Base-by-base conservation (phyloP, 2,329 filamentous ascomycete species). In the Curvularia sp. region DNA sequence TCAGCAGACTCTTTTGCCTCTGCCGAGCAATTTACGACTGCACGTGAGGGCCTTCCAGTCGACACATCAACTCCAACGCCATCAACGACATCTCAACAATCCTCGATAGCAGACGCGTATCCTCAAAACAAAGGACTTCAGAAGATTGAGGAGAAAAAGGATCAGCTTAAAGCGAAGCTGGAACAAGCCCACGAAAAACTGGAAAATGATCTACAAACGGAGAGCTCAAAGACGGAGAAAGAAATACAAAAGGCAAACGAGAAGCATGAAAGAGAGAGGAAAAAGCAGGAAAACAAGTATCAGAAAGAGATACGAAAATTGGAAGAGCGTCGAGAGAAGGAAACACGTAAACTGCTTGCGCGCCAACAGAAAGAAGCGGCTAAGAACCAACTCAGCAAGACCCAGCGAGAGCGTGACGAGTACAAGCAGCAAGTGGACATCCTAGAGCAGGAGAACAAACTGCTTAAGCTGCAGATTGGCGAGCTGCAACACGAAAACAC, bases 341-440 rank as follows among this genome's bases (percentile, higher is more conserved):
- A 92, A 68, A 78, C 90, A 45, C 79, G 79, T 61, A 89, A 88
- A 74, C 77, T 90, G 2, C 86, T 91, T 62, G 83, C 86, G 63
- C 87, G 86, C 77, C 85, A 86, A 47, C 80, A 81, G 57, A 83
- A 82, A 56, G 89, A 92, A 68, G 81, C 86, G 59, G 77, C 86
- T 55, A 80, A 80, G 60, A 78, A 79, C 36, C 80, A 82, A 55
- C 68, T 85, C 8, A 73, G 76, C 0, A 72, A 78, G 13, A 67
- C 83, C 27, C 80, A 81, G 59, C 76, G 80, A 46, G 85, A 84
- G 63, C 62, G 80, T 4, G 80, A 83, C 53, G 80, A 83, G 46
- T 78, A 76, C 43, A 76, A 77, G 51, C 65, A 74, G 48, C 75
- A 83, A 65, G 76, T 80, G 10, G 79, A 82, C 19, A 69, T 79